phyloP scores from a whole-genome alignment of 1,139 yeast species.

The Pichia terricola region DNA sequence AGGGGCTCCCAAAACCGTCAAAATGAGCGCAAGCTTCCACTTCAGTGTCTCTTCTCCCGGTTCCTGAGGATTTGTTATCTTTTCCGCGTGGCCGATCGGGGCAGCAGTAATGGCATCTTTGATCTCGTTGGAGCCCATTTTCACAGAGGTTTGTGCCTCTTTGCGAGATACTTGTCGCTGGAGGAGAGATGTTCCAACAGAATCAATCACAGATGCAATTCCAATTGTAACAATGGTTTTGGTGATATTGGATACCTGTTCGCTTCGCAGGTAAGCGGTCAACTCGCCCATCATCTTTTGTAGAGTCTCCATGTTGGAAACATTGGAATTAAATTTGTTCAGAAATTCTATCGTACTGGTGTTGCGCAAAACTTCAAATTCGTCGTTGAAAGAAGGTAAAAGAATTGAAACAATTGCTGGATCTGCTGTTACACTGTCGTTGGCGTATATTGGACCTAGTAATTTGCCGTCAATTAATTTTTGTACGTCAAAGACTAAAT shows the following conservation, averaged over 20 bases:
- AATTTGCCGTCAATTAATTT: slow-evolving; percentile 21
- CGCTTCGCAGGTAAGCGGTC: slow-evolving; percentile 33
- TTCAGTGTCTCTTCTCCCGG: not conserved
- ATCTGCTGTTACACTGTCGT: not conserved
- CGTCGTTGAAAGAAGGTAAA: slow-evolving; percentile 31
- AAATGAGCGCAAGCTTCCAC: slow-evolving; percentile 54
- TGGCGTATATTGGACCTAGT: not conserved
- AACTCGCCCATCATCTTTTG: slow-evolving; percentile 39
- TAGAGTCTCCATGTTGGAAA: slow-evolving; percentile 18
- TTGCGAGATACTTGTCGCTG: not conserved
- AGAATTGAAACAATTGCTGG: slow-evolving; percentile 13
- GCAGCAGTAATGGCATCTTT: not conserved
- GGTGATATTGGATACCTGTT: slow-evolving; percentile 23
- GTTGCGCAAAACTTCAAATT: slow-evolving; percentile 31
- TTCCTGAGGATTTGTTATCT: not conserved
- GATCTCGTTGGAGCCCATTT: not conserved
- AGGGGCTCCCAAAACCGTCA: slow-evolving; percentile 62
- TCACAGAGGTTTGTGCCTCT: too few species aligned
- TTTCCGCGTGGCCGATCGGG: not conserved
- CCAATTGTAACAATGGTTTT: slow-evolving; percentile 37
- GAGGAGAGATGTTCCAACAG: slow-evolving; percentile 17
- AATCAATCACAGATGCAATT: slow-evolving; percentile 37
- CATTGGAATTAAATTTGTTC: slow-evolving; percentile 19
- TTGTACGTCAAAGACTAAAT: slow-evolving; percentile 36
- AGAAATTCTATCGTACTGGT: slow-evolving; percentile 27